Conservation (phyloP, 1,139 yeast species). For the Debaryomyces sp. region DNA sequence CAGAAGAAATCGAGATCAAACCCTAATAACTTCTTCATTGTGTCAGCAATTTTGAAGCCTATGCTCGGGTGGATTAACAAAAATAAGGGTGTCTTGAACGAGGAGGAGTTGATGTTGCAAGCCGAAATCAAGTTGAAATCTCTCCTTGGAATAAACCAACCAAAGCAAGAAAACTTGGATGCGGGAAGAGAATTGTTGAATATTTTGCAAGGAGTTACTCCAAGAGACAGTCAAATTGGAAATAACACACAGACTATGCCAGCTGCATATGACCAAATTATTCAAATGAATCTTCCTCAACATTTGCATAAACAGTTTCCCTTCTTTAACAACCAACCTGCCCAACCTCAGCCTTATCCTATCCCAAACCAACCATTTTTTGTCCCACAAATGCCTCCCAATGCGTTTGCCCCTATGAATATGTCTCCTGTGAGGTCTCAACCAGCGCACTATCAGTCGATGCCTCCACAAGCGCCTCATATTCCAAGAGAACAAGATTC, state of each 20-base stretch:
- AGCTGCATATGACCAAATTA: constrained; percentile 11
- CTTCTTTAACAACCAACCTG: constrained; percentile 13
- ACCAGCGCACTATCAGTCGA: constrained; percentile 9
- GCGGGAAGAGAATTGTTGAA: constrained; percentile 78
- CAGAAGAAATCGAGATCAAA: constrained; percentile 41
- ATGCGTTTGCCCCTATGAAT: constrained; percentile 8
- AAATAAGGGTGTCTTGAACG: constrained; percentile 54
- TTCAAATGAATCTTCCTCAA: constrained; percentile 32
- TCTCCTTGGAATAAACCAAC: constrained; percentile 54
- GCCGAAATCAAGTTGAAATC: constrained; percentile 68
- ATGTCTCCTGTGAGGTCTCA: constrained; percentile 8
- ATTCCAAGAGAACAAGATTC: constrained; percentile 4
- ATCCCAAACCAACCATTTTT: constrained; percentile 10
- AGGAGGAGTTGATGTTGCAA: constrained; percentile 53
- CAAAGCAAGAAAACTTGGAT: constrained; percentile 43
- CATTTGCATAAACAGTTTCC: constrained; percentile 35
- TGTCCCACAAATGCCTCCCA: constrained; percentile 9
- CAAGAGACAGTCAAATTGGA: constrained; percentile 12
- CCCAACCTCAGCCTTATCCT: constrained; percentile 14
- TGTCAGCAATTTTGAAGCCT: constrained; percentile 64
- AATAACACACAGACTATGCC: constrained; percentile 9
- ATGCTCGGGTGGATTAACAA: constrained; percentile 58
- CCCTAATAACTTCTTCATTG: constrained; percentile 55
- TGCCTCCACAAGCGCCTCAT: constrained; percentile 10
- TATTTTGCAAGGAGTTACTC: constrained; percentile 51